Evolutionary conservation across 2,329 filamentous ascomycete genomes (phyloP).

Genomic region (Cladophialophora bantiana): DNA sequence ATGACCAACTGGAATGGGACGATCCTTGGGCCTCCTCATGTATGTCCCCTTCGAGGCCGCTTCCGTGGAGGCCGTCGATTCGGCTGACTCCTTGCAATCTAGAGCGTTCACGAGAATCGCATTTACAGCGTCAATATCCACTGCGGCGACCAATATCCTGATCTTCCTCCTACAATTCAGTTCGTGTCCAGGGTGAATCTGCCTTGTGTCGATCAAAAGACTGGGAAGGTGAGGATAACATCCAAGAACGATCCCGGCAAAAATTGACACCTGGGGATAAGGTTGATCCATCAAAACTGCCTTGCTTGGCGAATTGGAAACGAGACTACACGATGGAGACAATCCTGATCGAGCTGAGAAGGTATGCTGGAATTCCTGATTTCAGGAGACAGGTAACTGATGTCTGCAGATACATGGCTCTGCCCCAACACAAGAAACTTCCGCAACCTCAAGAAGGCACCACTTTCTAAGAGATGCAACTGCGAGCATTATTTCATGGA

Average conservation of each 20-base stretch:
- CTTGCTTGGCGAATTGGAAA: constrained; percentile 89
- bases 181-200: constrained; percentile 96
- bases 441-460: constrained; percentile 90
- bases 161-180: constrained; percentile 84
- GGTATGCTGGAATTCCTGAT: constrained; percentile 57
- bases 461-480: constrained; percentile 51
- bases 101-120: constrained; percentile 97
- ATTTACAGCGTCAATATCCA: constrained; percentile 99
- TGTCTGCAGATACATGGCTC: constrained; percentile 83
- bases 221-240: constrained; percentile 68
- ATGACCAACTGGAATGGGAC: constrained; percentile 99
- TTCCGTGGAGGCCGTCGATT: not conserved
- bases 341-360: constrained; percentile 82
- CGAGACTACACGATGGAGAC: constrained; percentile 95
- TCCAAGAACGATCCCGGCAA: not conserved
- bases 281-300: constrained; percentile 83
- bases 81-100: constrained; percentile 26
- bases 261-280: constrained; percentile 45
- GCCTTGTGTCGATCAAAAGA: constrained; percentile 84
- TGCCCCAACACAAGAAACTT: constrained; percentile 90
- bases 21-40: constrained; percentile 94
- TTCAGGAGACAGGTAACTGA: constrained; percentile 14
- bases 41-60: constrained; percentile 56
- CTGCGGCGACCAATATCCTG: constrained; percentile 88
- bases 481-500: constrained; percentile 32